Conservation (phyloP, 2,329 filamentous ascomycete genomes). For the Penicillium sp. region DNA sequence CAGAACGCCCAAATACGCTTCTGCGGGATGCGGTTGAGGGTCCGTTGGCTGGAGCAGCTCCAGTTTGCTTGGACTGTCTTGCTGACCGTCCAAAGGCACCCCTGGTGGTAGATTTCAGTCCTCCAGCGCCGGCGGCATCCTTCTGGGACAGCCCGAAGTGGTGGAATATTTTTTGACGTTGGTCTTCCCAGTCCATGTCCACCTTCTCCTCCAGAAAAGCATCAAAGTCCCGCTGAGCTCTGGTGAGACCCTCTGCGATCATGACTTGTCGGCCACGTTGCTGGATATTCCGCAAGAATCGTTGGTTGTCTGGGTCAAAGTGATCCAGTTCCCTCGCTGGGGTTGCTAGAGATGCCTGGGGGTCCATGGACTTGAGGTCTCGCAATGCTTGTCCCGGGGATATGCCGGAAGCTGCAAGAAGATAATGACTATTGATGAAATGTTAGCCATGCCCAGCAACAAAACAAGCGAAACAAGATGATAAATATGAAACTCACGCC, state of each 20-base stretch:
- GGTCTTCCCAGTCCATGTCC: slow-evolving; percentile 91
- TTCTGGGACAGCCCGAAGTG: slow-evolving; percentile 81
- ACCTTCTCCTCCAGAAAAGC: slow-evolving; percentile 91
- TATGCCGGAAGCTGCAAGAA: slow-evolving; percentile 89
- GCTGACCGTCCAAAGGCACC: slow-evolving; percentile 52
- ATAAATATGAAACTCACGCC: slow-evolving; percentile 46
- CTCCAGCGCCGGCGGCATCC: slow-evolving; percentile 39
- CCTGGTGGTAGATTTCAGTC: slow-evolving; percentile 37
- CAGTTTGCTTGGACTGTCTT: slow-evolving; percentile 41
- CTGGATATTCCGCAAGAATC: slow-evolving; percentile 80
- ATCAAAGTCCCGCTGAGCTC: slow-evolving; percentile 89
- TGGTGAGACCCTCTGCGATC: slow-evolving; percentile 85
- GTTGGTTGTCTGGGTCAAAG: slow-evolving; percentile 58
- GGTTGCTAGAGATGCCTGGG: slow-evolving; percentile 57
- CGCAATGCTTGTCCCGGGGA: slow-evolving; percentile 81
- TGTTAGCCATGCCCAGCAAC: neutral
- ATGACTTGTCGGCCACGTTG: slow-evolving; percentile 88
- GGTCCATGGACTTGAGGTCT: slow-evolving; percentile 77
- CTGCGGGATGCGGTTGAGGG: slow-evolving; percentile 41
- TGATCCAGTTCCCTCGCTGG: slow-evolving; percentile 36
- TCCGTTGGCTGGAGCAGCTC: slow-evolving; percentile 43
- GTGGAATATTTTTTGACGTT: slow-evolving; percentile 88
- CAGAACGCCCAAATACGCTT: slow-evolving; percentile 66
- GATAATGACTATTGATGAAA: slow-evolving; percentile 65
- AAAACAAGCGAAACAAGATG: neutral